Evolutionary conservation across 164 flowering plant species (phyloP).

Genomic region (Vitis cinerea): DNA sequence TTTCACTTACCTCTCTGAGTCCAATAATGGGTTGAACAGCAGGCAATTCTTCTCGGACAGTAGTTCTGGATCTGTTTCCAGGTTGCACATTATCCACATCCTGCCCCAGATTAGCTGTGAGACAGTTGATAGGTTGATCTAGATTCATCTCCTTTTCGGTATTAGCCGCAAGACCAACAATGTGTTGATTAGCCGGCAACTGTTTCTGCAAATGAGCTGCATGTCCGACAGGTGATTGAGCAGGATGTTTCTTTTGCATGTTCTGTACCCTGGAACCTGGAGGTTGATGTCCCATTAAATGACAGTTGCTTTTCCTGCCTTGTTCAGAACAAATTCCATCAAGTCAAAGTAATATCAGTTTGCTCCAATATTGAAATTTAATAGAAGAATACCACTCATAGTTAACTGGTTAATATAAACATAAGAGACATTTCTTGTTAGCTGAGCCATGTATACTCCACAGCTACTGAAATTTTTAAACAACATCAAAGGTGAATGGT

Average conservation of each 20-base stretch:
- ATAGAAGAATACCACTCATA: background rate
- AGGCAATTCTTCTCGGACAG: constrained; percentile 9
- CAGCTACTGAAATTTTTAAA: too few relatives aligned
- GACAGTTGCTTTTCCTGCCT: constrained; percentile 61
- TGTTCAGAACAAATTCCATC: background rate
- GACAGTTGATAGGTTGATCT: constrained; percentile 19
- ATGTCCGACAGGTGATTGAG: constrained; percentile 9
- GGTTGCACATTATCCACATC: constrained; percentile 6
- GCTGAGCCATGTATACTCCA: too few relatives aligned
- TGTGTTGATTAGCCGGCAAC: constrained; percentile 7
- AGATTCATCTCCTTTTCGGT: constrained; percentile 7
- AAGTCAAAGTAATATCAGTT: constrained; percentile 2
- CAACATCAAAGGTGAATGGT: too few relatives aligned
- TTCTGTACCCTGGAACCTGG: constrained; percentile 13
- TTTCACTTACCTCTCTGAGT: constrained; percentile 24
- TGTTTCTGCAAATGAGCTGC: constrained; percentile 10
- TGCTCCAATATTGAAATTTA: background rate
- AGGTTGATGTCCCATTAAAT: constrained; percentile 46
- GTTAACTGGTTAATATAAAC: background rate
- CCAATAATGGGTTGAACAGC: constrained; percentile 17
- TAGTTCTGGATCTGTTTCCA: constrained; percentile 10
- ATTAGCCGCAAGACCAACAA: constrained; percentile 16
- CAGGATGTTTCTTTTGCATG: background rate
- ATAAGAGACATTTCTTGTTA: too few relatives aligned
- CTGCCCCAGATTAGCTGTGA: constrained; percentile 16